These are phyloP conservation scores for Silene conica DNA, from an alignment of 148 eudicot genomes.

Conservation along the genomic window DNA sequence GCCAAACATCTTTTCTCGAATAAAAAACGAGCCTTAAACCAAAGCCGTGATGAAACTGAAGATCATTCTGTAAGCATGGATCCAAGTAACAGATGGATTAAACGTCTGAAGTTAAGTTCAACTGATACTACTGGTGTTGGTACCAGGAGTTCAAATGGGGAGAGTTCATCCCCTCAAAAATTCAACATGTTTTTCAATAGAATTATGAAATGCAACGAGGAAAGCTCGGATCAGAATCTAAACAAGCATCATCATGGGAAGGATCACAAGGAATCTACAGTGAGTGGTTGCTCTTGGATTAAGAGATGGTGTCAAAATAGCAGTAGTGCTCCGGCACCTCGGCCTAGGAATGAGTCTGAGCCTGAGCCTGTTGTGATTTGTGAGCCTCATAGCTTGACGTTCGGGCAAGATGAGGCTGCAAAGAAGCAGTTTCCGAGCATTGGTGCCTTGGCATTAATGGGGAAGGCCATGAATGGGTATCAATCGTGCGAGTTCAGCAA, in stretches of 20 bases:
- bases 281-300: slow-evolving; percentile 64
- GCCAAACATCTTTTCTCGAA: slow-evolving; percentile 43
- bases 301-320: slow-evolving; percentile 55
- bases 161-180: slow-evolving; percentile 42
- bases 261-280: slow-evolving; percentile 19
- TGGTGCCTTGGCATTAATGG: slow-evolving; percentile 84
- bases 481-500: slow-evolving; percentile 49
- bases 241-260: slow-evolving; percentile 22
- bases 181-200: slow-evolving; percentile 26
- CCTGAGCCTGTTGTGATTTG: slow-evolving; percentile 45
- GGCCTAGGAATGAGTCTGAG: slow-evolving; percentile 23
- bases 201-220: slow-evolving; percentile 21
- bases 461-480: slow-evolving; percentile 65
- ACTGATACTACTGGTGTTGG: slow-evolving; percentile 39
- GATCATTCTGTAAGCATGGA: slow-evolving; percentile 28
- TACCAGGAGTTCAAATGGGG: slow-evolving; percentile 43
- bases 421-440: slow-evolving; percentile 77
- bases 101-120: slow-evolving; percentile 58
- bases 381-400: slow-evolving; percentile 53
- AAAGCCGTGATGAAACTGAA: slow-evolving; percentile 16
- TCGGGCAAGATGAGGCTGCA: slow-evolving; percentile 38
- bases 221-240: slow-evolving; percentile 21
- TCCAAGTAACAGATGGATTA: slow-evolving; percentile 59
- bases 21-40: slow-evolving; percentile 30
- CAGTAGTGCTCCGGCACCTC: slow-evolving; percentile 4